Percentiles rank a stretch among this genome's conserved stretches.
phyloP scores from a whole-genome alignment of 2,329 filamentous ascomycete species.

The Ceratocystis huliohia region DNA sequence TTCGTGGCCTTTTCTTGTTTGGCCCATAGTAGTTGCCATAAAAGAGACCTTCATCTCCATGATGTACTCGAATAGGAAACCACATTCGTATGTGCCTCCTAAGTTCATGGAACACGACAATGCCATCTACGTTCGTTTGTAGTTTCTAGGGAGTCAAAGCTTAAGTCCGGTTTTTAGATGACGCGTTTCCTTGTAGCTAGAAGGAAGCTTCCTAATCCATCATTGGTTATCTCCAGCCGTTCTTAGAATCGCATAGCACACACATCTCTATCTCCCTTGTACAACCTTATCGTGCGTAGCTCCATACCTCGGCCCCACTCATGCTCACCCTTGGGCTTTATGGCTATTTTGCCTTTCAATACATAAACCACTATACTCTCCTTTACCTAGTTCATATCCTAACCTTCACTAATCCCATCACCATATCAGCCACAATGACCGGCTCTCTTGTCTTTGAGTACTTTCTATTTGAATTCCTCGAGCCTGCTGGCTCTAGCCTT shows the following conservation, averaged over 20 bases:
- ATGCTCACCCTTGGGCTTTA: not conserved
- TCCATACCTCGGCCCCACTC: conserved; percentile 10
- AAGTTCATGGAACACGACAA: not conserved
- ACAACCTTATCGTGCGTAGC: not conserved
- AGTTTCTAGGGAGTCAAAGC: not conserved
- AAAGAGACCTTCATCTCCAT: not conserved
- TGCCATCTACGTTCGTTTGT: not conserved
- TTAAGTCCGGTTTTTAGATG: not conserved
- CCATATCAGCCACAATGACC: conserved; percentile 24
- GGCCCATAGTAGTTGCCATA: not conserved
- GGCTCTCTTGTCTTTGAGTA: conserved; percentile 26
- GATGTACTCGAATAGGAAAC: not conserved
- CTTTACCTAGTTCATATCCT: not conserved
- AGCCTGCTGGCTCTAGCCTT: conserved; percentile 25
- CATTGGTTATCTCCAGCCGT: too few species aligned
- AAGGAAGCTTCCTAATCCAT: not conserved
- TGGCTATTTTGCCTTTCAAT: not conserved
- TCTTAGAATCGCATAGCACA: too few species aligned
- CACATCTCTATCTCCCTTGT: not conserved
- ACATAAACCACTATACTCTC: not conserved
- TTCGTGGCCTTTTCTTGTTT: not conserved
- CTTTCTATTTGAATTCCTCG: conserved; percentile 28
- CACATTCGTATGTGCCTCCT: not conserved
- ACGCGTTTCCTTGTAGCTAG: not conserved
- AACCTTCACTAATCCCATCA: not conserved